These are phyloP conservation scores for Skeletonema marinoi DNA, from an alignment of 108 stramenopile species.

Conservation along the genomic window DNA sequence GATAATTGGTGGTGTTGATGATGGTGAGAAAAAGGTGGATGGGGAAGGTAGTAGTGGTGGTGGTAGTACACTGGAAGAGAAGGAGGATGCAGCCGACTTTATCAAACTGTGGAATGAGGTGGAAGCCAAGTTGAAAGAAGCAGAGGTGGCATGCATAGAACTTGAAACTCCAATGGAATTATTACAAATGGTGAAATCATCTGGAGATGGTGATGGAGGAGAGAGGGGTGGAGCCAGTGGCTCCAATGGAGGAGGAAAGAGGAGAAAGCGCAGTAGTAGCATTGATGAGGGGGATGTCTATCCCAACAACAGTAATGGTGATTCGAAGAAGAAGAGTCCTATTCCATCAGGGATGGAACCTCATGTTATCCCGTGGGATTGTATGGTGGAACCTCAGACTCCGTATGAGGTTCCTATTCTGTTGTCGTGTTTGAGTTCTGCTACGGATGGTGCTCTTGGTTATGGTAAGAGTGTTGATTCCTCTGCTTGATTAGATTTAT, in stretches of 20 bases:
- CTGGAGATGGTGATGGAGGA: not conserved
- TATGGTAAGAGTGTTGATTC: constrained; percentile 44
- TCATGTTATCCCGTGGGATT: constrained; percentile 66
- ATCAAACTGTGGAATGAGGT: constrained; percentile 63
- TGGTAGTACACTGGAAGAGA: not conserved
- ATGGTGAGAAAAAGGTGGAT: not conserved
- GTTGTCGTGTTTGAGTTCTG: constrained; percentile 63
- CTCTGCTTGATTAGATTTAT: not conserved
- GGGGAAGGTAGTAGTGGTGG: not conserved
- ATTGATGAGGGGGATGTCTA: constrained; percentile 19
- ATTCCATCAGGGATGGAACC: constrained; percentile 30
- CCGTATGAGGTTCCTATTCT: constrained; percentile 80
- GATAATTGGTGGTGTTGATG: not conserved
- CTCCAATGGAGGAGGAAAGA: constrained; percentile 1
- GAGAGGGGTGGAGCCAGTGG: not conserved
- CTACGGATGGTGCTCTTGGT: constrained; percentile 67
- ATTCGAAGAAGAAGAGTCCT: constrained; percentile 17
- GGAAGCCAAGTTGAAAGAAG: constrained; percentile 38
- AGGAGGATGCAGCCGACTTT: constrained; percentile 27
- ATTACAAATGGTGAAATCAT: constrained; percentile 22
- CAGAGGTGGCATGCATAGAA: constrained; percentile 50
- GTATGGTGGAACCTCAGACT: constrained; percentile 62
- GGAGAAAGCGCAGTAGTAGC: constrained; percentile 40
- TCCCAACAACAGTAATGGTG: constrained; percentile 14
- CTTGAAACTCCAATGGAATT: constrained; percentile 43